Base-by-base conservation (phyloP, 306 rosid species). In the Mimosa pudica region DNA sequence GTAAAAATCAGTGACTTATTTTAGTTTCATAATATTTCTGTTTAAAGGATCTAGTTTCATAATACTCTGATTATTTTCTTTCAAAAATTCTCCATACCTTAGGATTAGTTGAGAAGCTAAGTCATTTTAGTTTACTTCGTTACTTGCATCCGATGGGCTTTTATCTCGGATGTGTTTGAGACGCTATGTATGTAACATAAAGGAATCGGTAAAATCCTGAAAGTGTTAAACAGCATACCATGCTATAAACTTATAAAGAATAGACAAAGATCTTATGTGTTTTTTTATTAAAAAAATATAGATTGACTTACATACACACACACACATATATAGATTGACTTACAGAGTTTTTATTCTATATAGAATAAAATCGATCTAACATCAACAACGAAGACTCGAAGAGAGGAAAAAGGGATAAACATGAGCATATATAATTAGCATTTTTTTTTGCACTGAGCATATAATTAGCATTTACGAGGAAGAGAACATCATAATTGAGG, bases 401-500 rank as follows among this genome's bases (percentile, higher is more conserved):
- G 2, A 16, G 58, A 52, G 7, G n/a, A 2, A 8, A 5, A 14
- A 1, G 8, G 20, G 20, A 14, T 47, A 47, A 9, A 47, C 10
- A 47, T 47, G 10, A 7, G 9, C 30, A 17, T 17, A 58, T 61
- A 42, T 61, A 42, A 80, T 46, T 10, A 18, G 60, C 77, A 62
- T 79, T 36, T 24, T 24, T 24, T 24, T 24, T 24, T 24, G 30
- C 30, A 24, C 30, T 24, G 30, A 24, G 42, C 41, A 58, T 61
- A 42, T 61, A 42, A 80, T 46, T 10, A 18, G 60, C 77, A 62
- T 79, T 36, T 70, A 76, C 18, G 10, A 76, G 76, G 73, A 72
- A 71, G 79, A 47, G 6, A 42, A 12, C 75, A 76, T 79, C 17
- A 38, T 38, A 38, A 71, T 71, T 76, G 82, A 14, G 72, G 52